These are phyloP conservation scores for Penicillium turbatum DNA, from an alignment of 495 filamentous ascomycete species.

Conservation along the genomic window DNA sequence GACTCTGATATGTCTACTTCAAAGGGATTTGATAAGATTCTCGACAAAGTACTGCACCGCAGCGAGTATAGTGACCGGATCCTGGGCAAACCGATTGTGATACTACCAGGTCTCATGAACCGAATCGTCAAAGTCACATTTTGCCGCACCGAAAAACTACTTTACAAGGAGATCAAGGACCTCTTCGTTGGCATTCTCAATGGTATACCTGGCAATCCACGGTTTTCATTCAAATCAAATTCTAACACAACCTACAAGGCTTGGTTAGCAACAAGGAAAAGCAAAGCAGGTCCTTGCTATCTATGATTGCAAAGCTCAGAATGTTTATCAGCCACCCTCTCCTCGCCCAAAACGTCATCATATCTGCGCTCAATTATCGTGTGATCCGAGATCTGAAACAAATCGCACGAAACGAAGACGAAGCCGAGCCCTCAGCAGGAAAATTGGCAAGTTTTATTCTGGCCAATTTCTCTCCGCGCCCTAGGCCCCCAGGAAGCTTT, in stretches of 20 bases:
- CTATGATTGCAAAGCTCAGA: slow-evolving; percentile 46
- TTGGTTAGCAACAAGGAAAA: background rate
- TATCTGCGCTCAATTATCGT: slow-evolving; percentile 37
- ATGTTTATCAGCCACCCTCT: slow-evolving; percentile 52
- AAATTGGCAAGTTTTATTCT: slow-evolving; percentile 11
- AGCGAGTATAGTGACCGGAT: slow-evolving; percentile 50
- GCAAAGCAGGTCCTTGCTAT: slow-evolving; percentile 25
- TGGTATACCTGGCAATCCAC: slow-evolving; percentile 5
- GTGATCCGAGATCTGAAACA: slow-evolving; percentile 32
- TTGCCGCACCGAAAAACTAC: slow-evolving; percentile 41
- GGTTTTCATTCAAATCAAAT: too few relatives aligned
- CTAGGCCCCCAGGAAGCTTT: background rate
- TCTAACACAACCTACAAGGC: background rate
- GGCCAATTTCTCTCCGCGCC: background rate
- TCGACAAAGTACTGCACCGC: slow-evolving; percentile 46
- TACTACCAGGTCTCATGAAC: slow-evolving; percentile 43
- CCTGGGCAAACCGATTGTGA: slow-evolving; percentile 52
- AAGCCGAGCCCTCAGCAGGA: background rate
- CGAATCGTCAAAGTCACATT: slow-evolving; percentile 38
- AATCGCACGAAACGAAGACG: slow-evolving; percentile 4
- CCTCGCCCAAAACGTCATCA: slow-evolving; percentile 42
- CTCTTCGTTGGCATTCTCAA: slow-evolving; percentile 38
- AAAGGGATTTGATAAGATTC: slow-evolving; percentile 6
- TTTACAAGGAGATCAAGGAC: slow-evolving; percentile 45
- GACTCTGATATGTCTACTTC: background rate